Percentiles rank a stretch among this genome's conserved stretches.
These are phyloP conservation scores for Bombardia bombarda DNA, from an alignment of 495 filamentous ascomycete genomes.

Conservation along the genomic window DNA sequence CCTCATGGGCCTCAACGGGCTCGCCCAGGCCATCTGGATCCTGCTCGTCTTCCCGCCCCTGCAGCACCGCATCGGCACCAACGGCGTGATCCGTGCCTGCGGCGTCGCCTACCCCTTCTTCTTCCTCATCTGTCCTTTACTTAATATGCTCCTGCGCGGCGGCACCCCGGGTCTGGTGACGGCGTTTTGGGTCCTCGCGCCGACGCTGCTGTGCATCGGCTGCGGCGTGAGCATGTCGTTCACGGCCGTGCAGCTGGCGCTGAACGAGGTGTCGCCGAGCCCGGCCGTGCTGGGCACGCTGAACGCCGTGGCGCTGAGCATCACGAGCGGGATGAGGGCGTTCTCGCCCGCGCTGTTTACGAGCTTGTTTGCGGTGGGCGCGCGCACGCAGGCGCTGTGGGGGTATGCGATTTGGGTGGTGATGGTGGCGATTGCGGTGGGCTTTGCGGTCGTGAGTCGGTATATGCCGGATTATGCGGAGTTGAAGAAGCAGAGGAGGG, in stretches of 20 bases:
- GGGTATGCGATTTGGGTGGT: constrained; percentile 64
- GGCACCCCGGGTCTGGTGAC: constrained; percentile 18
- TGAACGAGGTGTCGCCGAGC: constrained; percentile 61
- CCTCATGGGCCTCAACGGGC: constrained; percentile 49
- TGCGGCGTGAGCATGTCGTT: constrained; percentile 61
- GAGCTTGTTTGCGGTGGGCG: constrained; percentile 54
- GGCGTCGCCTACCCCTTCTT: constrained; percentile 50
- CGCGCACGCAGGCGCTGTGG: constrained; percentile 42
- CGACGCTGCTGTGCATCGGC: constrained; percentile 33
- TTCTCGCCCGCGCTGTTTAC: constrained; percentile 54
- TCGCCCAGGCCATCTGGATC: constrained; percentile 57
- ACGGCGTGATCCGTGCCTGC: constrained; percentile 48
- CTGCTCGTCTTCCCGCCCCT: constrained; percentile 55
- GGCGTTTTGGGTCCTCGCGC: constrained; percentile 49
- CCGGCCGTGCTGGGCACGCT: constrained; percentile 51
- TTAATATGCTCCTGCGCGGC: constrained; percentile 43
- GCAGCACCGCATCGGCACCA: constrained; percentile 50
- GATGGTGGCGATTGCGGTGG: constrained; percentile 38
- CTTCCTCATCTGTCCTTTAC: constrained; percentile 40
- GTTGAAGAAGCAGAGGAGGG: constrained; percentile 20
- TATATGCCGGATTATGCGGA: constrained; percentile 44
- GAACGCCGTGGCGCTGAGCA: constrained; percentile 54
- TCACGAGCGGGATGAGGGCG: constrained; percentile 43
- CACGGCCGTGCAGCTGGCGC: constrained; percentile 56
- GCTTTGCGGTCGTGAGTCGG: constrained; percentile 33